A percentile compares a stretch with the other conserved stretches of the same genome.
Conservation (phyloP, 176 grass and related monocot species). For the Carex pumila region DNA sequence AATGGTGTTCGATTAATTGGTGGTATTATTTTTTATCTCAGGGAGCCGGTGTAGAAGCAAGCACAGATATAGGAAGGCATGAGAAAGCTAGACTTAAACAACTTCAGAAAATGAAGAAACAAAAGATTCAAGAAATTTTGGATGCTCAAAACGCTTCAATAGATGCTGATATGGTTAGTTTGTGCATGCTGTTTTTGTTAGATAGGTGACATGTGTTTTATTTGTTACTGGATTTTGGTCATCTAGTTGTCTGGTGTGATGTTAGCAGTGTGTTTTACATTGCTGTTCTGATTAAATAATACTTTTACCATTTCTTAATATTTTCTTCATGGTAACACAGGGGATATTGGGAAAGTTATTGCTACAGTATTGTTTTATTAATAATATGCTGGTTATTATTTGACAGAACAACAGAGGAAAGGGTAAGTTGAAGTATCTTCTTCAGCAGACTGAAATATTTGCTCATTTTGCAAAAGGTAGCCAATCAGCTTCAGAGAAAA, state of each 20-base stretch:
- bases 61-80: slow-evolving; percentile 37
- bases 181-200: background rate
- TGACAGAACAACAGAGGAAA: slow-evolving; percentile 70
- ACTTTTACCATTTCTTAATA: background rate
- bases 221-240: background rate
- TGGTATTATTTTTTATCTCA: slow-evolving; percentile 14
- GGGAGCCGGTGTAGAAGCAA: slow-evolving; percentile 28
- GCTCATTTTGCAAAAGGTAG: slow-evolving; percentile 69
- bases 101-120: slow-evolving; percentile 57
- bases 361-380: background rate
- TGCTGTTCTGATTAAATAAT: background rate
- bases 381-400: background rate
- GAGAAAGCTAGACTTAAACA: slow-evolving; percentile 54
- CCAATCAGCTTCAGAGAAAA: slow-evolving; percentile 52
- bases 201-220: background rate
- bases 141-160: slow-evolving; percentile 52
- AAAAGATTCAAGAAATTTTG: slow-evolving; percentile 60
- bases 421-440: slow-evolving; percentile 51
- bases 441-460: slow-evolving; percentile 86
- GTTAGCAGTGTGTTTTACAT: background rate
- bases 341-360: background rate
- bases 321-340: background rate
- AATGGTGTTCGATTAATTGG: background rate
- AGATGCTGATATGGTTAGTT: slow-evolving; percentile 56
- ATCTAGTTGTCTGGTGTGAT: background rate